A percentile compares a stretch with the other conserved stretches of the same genome.
Conservation (phyloP, 805 yeast genomes). For the Barnettozyma salicaria region DNA sequence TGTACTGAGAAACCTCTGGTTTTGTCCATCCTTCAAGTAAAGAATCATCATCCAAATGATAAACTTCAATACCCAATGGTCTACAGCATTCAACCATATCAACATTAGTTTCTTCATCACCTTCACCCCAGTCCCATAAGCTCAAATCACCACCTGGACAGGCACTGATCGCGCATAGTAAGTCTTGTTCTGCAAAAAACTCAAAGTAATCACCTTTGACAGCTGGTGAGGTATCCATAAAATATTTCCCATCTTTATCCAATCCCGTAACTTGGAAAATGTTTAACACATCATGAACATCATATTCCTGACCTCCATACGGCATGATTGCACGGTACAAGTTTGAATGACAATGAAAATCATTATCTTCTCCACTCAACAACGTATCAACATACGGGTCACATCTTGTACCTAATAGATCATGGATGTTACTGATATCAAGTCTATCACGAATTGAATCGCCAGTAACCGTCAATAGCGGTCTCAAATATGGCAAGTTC, state of each 20-base stretch:
- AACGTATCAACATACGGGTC: slow-evolving; percentile 64
- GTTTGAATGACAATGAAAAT: slow-evolving; percentile 63
- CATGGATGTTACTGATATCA: slow-evolving; percentile 61
- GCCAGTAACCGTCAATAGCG: slow-evolving; percentile 56
- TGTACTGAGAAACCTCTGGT: slow-evolving; percentile 46
- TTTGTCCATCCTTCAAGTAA: slow-evolving; percentile 45
- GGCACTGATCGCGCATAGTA: slow-evolving; percentile 57
- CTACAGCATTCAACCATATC: slow-evolving; percentile 59
- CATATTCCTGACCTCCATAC: slow-evolving; percentile 55
- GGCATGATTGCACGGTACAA: slow-evolving; percentile 54
- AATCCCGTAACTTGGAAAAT: slow-evolving; percentile 67
- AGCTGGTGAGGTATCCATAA: slow-evolving; percentile 68
- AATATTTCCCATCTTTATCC: slow-evolving; percentile 59
- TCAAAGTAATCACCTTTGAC: slow-evolving; percentile 54
- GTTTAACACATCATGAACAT: slow-evolving; percentile 64
- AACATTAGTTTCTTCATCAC: slow-evolving; percentile 36
- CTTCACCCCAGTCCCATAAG: slow-evolving; percentile 69
- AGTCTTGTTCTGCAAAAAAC: slow-evolving; percentile 60
- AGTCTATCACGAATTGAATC: slow-evolving; percentile 54
- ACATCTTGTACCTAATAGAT: slow-evolving; percentile 61
- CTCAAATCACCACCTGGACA: slow-evolving; percentile 70
- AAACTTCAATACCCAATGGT: slow-evolving; percentile 58
- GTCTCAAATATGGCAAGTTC: slow-evolving; percentile 57
- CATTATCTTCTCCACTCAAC: slow-evolving; percentile 58
- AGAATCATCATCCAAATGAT: slow-evolving; percentile 40